Conservation (phyloP, 768 basidiomycete species). For the Lactarius trivialis region DNA sequence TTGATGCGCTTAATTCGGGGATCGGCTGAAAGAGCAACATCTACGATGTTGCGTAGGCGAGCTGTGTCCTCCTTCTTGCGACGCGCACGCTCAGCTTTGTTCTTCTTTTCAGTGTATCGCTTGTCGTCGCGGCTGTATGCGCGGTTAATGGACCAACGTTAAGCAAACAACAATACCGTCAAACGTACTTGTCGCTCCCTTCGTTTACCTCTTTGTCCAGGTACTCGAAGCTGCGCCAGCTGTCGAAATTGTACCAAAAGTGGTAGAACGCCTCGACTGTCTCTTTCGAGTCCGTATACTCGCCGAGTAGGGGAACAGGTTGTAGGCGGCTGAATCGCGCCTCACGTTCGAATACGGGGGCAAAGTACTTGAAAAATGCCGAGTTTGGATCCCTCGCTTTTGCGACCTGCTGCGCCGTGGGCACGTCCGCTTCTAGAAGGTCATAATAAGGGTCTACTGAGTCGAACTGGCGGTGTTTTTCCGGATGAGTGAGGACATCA, state of each 20-base stretch:
- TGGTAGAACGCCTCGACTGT: slow-evolving; percentile 93
- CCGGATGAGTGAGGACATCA: slow-evolving; percentile 82
- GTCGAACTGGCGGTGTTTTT: slow-evolving; percentile 92
- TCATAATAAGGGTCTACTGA: slow-evolving; percentile 81
- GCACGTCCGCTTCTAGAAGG: slow-evolving; percentile 70
- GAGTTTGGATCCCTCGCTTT: slow-evolving; percentile 41
- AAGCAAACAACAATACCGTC: background rate
- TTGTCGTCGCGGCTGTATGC: slow-evolving; percentile 86
- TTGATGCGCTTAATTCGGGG: slow-evolving; percentile 97
- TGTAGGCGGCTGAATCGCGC: slow-evolving; percentile 84
- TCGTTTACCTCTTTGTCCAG: slow-evolving; percentile 98
- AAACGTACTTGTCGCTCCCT: slow-evolving; percentile 81
- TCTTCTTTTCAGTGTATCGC: slow-evolving; percentile 99
- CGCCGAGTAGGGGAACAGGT: slow-evolving; percentile 80
- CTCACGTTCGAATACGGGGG: slow-evolving; percentile 84
- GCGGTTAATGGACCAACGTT: background rate
- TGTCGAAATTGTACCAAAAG: slow-evolving; percentile 99
- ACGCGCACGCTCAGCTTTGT: slow-evolving; percentile 92
- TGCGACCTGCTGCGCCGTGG: slow-evolving; percentile 57
- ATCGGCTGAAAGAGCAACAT: slow-evolving; percentile 74
- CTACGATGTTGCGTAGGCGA: slow-evolving; percentile 80
- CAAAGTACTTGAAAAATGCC: slow-evolving; percentile 65
- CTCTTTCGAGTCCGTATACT: slow-evolving; percentile 61
- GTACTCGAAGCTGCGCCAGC: slow-evolving; percentile 97
- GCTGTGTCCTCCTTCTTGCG: slow-evolving; percentile 97